Evolutionary conservation across 106 monocot species (phyloP).

Genomic region (Cymbidium sinense): DNA sequence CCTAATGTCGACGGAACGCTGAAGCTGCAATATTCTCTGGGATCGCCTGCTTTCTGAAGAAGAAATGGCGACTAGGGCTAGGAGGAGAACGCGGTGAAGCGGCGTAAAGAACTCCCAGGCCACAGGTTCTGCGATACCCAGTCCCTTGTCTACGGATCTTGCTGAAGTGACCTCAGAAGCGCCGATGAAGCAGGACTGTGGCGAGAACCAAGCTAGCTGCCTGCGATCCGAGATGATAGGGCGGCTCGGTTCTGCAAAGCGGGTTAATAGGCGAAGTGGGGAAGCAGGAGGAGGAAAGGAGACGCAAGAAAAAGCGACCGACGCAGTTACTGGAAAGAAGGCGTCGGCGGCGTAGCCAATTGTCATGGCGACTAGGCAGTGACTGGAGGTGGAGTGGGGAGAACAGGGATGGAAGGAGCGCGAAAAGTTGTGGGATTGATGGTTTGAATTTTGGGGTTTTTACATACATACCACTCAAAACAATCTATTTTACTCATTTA

Average conservation of each 20-base stretch:
- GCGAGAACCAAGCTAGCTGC: constrained; percentile 47
- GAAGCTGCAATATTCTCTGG: constrained; percentile 35
- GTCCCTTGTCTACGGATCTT: constrained; percentile 19
- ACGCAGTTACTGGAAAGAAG: neutral
- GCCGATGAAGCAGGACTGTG: constrained; percentile 60
- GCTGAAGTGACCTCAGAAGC: constrained; percentile 60
- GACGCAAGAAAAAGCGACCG: constrained; percentile 18
- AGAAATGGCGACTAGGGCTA: constrained; percentile 59
- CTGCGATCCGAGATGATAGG: neutral
- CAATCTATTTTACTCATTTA: no score
- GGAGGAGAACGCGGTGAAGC: constrained; percentile 68
- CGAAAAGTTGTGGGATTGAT: no score
- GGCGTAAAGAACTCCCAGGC: constrained; percentile 87
- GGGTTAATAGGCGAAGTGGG: neutral
- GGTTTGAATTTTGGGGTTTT: no score
- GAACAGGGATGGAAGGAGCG: no score
- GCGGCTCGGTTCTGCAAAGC: neutral
- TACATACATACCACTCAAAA: no score
- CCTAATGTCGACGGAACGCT: constrained; percentile 65
- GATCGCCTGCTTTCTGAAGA: constrained; percentile 26
- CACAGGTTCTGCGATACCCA: constrained; percentile 35
- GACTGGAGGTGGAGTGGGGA: no score
- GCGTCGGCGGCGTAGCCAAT: neutral
- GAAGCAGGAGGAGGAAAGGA: constrained; percentile 28
- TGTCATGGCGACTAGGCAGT: neutral